Evolutionary conservation across 2,329 filamentous ascomycete species (phyloP), one percentile per base, ranked within the genome.

Genomic region (Aureobasidium sp.): DNA sequence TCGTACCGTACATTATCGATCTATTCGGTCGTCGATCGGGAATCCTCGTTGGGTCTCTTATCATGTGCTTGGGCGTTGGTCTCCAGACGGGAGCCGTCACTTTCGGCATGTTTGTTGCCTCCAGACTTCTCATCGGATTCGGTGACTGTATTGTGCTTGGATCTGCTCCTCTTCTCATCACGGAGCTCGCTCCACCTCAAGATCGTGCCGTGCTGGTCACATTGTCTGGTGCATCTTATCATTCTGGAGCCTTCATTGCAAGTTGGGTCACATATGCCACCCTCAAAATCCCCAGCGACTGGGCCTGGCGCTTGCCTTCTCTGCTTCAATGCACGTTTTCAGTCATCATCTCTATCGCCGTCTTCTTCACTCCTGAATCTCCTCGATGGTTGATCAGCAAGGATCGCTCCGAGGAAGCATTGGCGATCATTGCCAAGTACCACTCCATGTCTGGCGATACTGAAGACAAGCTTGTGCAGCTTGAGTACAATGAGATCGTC

Each of bases 381-480:
- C 84, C 84, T 1, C 75, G 84, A 64, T 86, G 83, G 83, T 74
- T 85, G 14, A 78, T 84, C 31, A 75, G 77, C 53, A 78, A 82
- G 36, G 81, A 82, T 49, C 79, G 81, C n/a, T 73, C 77, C 12
- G 82, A 85, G 22, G 80, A 86, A 67, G 84, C 83, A 0, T 75
- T 81, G 48, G 73, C 77, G 1, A 78, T 85, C 20, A 76, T 88
- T 61, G 78, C 82, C 7, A 81, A 81, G 64, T 83, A 85, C 66
- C 84, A 84, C 66, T 77, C 81, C 2, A 74, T 73, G 8, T 78
- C 84, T 62, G 78, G 77, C 2, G 69, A 76, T 59, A 57, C 22
- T 0, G 48, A 74, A 31, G 68, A 71, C 9, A 73, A 53, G 12
- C 63, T 70, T 41, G 69, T 71, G 12, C 69, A 72, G 34, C 70